These are phyloP conservation scores for Neonectria ditissima DNA, from an alignment of 2,329 filamentous ascomycete genomes.

Conservation along the genomic window DNA sequence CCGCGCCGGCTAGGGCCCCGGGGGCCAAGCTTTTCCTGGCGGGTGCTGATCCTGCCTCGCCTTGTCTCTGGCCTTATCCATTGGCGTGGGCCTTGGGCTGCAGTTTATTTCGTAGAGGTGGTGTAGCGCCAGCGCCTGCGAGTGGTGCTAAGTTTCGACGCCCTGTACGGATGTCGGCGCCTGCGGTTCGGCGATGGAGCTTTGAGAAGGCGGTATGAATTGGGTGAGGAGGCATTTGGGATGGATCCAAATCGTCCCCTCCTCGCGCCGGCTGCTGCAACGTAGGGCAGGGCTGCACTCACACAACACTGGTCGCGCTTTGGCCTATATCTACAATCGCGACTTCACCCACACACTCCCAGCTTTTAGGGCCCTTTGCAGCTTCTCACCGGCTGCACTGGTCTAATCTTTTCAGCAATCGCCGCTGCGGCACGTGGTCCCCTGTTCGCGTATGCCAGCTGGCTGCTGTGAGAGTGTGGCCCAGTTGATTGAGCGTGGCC, in stretches of 20 bases:
- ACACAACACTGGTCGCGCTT: not conserved
- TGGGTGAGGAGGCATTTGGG: not conserved
- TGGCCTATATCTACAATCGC: too few species aligned
- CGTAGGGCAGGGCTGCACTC: not conserved
- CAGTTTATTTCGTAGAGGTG: not conserved
- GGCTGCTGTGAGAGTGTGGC: constrained; percentile 12
- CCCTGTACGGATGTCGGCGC: not conserved
- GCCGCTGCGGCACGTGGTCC: constrained; percentile 16
- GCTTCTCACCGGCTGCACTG: constrained; percentile 22
- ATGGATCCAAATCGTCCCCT: not conserved
- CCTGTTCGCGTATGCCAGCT: constrained; percentile 7
- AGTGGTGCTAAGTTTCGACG: not conserved
- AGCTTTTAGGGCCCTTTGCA: not conserved
- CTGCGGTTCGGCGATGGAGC: too few species aligned
- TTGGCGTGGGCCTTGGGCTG: not conserved
- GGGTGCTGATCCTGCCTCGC: not conserved
- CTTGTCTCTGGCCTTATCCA: not conserved
- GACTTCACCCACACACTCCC: not conserved
- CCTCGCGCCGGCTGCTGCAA: not conserved
- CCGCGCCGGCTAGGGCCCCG: constrained; percentile 12
- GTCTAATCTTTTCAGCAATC: not conserved
- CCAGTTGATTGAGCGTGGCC: too few species aligned
- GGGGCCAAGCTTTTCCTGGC: constrained; percentile 2
- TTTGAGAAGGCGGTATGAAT: not conserved
- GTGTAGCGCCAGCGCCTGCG: not conserved